Evolutionary conservation across 768 basidiomycete genomes (phyloP).

Genomic region (Russula dissimulans): DNA sequence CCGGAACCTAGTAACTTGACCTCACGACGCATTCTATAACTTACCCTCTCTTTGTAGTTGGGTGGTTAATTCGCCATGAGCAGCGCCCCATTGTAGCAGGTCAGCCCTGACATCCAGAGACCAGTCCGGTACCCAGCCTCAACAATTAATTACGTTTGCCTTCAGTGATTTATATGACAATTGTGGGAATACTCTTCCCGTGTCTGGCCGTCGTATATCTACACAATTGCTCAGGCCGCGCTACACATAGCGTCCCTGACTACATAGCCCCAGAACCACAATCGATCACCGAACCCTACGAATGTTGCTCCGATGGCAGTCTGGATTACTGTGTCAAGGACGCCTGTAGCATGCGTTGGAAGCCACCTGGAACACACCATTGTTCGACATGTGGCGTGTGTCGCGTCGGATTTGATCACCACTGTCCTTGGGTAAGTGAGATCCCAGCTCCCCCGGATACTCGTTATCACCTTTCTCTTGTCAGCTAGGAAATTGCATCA

Average conservation of each 20-base stretch:
- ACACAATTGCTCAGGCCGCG: conserved; percentile 12
- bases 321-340: conserved; percentile 17
- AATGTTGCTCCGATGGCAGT: conserved; percentile 16
- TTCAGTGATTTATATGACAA: conserved; percentile 12
- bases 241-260: conserved; percentile 18
- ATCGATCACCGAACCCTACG: conserved; percentile 16
- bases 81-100: conserved; percentile 7
- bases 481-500: conserved; percentile 21
- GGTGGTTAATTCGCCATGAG: conserved; percentile 12
- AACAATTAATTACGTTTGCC: neutral
- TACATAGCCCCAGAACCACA: conserved; percentile 25
- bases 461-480: neutral
- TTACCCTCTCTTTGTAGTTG: conserved; percentile 4
- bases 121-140: neutral
- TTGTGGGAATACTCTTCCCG: conserved; percentile 4
- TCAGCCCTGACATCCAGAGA: neutral
- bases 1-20: neutral
- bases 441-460: neutral
- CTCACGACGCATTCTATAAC: too few species aligned
- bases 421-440: conserved; percentile 21
- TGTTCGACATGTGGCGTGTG: conserved; percentile 22
- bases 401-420: conserved; percentile 22
- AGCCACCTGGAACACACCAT: conserved; percentile 20
- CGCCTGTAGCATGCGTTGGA: conserved; percentile 19
- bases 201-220: conserved; percentile 6